Evolutionary conservation across 768 basidiomycete species (phyloP), one percentile per base, ranked within the genome.

Genomic region (Trametes cingulata): DNA sequence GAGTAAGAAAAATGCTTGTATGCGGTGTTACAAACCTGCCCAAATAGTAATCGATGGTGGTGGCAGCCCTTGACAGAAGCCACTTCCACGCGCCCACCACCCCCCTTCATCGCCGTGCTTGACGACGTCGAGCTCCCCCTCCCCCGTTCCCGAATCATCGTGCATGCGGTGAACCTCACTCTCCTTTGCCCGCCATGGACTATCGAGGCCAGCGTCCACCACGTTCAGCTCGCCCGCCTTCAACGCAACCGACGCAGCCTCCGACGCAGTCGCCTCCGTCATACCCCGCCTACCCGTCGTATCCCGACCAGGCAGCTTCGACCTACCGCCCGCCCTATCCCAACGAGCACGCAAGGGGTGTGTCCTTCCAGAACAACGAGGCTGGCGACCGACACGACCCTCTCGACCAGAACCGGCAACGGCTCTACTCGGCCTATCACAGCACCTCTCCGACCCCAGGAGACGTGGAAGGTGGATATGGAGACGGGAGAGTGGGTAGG

Each of bases 321-420:
- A 24, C 57, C 14, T 61, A 63, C 20, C 63, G 52, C 20, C 56
- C 67, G 25, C 59, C 62, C 13, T 53, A 63, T 40, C 64, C 65
- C 22, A 43, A 27, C 59, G 63, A 57, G n/a, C 50, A 47, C 2
- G 55, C 60, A 27, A 52, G 77, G 43, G 81, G 78, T 65, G 86
- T 93, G 24, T 86, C 87, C 36, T 93, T 93, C 70, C 85, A 86
- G 72, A 79, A 78, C 56, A 77, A 65, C 17, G 90, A 92, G 70
- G 82, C 80, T 68, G 90, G 90, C 48, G 89, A 90, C 74, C 82
- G 89, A 55, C 79, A 76, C 22, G 79, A 76, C 7, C 74, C 79
- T 13, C 74, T 90, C 35, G 87, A 87, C 69, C 76, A 78, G n/a
- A 73, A 77, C 20, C 82, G 82, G 14, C 80, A 80, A 62, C 72